Conservation (phyloP, 176 grass and related monocot species). For the Triticum turgidum region DNA sequence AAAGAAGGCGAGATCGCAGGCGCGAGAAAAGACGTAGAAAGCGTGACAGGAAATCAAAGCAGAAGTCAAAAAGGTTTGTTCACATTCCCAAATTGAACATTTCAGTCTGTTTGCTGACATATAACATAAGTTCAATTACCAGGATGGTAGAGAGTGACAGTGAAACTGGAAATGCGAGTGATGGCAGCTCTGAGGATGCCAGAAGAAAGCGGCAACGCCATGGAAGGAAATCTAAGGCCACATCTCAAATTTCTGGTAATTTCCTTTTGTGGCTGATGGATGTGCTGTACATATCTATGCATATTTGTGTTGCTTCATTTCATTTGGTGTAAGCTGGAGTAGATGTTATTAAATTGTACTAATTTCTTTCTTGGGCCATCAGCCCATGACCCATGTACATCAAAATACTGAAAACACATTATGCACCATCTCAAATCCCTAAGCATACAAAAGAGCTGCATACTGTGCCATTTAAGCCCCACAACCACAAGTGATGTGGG, state of each 20-base stretch:
- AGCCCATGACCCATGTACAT: not conserved
- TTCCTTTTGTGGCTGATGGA: constrained; percentile 13
- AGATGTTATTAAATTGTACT: not conserved
- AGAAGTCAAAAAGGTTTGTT: constrained; percentile 62
- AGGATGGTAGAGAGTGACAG: constrained; percentile 54
- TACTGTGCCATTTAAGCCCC: not conserved
- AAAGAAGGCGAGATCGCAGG: constrained; percentile 71
- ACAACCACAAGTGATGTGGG: not conserved
- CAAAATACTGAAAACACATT: not conserved
- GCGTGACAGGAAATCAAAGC: constrained; percentile 79
- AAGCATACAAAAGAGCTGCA: not conserved
- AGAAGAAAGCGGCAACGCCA: constrained; percentile 45
- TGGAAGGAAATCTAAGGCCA: constrained; percentile 54
- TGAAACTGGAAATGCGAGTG: constrained; percentile 50
- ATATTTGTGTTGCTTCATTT: constrained; percentile 12
- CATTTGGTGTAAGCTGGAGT: not conserved
- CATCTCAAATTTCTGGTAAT: constrained; percentile 73
- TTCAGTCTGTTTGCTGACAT: not conserved
- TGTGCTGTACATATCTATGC: not conserved
- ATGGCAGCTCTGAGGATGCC: constrained; percentile 56
- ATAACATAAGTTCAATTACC: constrained; percentile 28
- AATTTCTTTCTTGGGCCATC: not conserved
- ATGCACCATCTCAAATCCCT: not conserved
- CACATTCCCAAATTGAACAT: constrained; percentile 8
- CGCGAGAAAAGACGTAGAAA: constrained; percentile 72